Evolutionary conservation across 345 rosid genomes (phyloP).

Genomic region (Angophora floribunda): DNA sequence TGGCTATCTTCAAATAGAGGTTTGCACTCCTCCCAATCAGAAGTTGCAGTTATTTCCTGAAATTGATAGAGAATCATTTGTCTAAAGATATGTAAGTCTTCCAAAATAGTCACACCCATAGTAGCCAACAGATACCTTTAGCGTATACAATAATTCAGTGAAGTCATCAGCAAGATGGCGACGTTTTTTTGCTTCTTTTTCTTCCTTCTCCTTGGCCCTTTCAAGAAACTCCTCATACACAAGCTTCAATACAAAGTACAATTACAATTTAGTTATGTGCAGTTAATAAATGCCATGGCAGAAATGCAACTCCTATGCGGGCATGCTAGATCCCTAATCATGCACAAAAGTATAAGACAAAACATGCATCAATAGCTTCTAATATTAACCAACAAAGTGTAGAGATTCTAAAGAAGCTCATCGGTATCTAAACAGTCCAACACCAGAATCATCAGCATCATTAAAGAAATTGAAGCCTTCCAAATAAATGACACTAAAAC

Average conservation of each 20-base stretch:
- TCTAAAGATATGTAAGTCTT: neutral
- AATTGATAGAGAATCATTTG: slow-evolving; percentile 1
- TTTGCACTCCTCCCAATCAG: slow-evolving; percentile 78
- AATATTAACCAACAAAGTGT: neutral
- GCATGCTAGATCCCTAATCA: neutral
- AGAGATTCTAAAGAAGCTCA: neutral
- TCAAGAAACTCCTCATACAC: slow-evolving; percentile 73
- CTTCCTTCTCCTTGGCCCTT: slow-evolving; percentile 91
- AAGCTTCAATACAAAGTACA: slow-evolving; percentile 38
- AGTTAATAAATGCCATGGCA: neutral
- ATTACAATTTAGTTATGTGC: neutral
- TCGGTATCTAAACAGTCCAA: neutral
- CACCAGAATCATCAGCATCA: neutral
- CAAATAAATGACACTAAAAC: neutral
- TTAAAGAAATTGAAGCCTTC: neutral
- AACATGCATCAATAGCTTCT: neutral
- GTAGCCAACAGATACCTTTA: slow-evolving; percentile 35
- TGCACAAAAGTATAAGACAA: neutral
- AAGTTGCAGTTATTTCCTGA: slow-evolving; percentile 72
- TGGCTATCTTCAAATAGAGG: slow-evolving; percentile 71
- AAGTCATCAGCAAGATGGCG: slow-evolving; percentile 88
- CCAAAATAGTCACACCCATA: neutral
- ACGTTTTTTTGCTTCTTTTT: slow-evolving; percentile 86
- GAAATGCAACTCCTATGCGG: neutral
- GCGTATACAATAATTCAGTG: slow-evolving; percentile 46